Evolutionary conservation across 2,329 filamentous ascomycete species (phyloP).

Genomic region (Neoarthrinium moseri): DNA sequence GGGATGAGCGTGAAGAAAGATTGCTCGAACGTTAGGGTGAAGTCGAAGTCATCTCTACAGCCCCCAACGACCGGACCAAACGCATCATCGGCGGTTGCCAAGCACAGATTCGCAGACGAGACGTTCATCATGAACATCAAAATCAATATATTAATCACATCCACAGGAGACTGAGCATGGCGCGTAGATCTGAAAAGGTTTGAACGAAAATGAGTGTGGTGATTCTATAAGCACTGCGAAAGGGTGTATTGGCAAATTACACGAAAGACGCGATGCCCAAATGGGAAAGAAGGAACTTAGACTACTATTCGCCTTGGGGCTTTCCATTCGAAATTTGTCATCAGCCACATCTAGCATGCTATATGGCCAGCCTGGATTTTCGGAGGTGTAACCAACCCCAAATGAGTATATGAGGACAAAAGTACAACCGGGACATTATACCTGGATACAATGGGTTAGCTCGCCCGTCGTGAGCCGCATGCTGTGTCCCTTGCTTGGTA

Average conservation of each 20-base stretch:
- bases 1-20: constrained; percentile 31
- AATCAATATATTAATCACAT: background rate
- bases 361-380: no score
- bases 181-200: background rate
- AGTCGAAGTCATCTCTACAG: constrained; percentile 8
- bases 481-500: no score
- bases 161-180: background rate
- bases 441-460: no score
- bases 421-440: no score
- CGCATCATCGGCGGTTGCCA: background rate
- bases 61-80: background rate
- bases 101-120: background rate
- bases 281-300: background rate
- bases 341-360: no score
- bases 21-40: constrained; percentile 24
- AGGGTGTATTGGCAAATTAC: no score
- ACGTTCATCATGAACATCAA: background rate
- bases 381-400: no score
- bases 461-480: no score
- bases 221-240: no score
- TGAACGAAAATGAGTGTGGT: background rate
- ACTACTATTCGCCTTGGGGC: background rate
- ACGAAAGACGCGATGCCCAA: background rate
- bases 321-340: no score
- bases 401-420: no score